Conservation (phyloP, 192 early-diverging fungal species). For the Rhizoclosmatium sp. region DNA sequence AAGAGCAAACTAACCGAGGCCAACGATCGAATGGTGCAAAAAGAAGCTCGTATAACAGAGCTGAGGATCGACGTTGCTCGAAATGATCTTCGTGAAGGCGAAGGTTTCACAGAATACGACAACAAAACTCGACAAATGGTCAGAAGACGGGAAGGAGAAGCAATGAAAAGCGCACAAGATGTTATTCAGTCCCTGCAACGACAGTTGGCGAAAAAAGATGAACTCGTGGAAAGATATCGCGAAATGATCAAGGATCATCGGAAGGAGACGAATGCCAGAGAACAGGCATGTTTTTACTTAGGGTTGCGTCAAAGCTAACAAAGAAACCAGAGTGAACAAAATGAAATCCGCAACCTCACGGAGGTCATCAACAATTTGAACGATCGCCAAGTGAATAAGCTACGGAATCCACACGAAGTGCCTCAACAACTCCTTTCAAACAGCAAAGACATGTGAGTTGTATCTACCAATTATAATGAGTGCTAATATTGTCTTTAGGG, state of each 20-base stretch:
- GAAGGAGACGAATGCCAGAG: conserved; percentile 40
- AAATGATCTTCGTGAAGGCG: conserved; percentile 26
- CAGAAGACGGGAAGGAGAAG: conserved; percentile 42
- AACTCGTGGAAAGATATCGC: conserved; percentile 53
- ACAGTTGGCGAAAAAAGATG: conserved; percentile 53
- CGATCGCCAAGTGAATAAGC: conserved; percentile 38
- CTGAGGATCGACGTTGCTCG: conserved; percentile 30
- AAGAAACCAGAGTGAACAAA: conserved; percentile 25
- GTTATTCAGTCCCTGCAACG: conserved; percentile 52
- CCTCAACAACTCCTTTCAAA: conserved; percentile 10
- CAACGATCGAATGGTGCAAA: conserved; percentile 23
- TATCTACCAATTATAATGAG: too few relatives aligned
- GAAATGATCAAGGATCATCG: conserved; percentile 49
- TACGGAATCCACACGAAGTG: conserved; percentile 35
- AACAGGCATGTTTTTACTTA: conserved; percentile 21
- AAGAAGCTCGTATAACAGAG: conserved; percentile 39
- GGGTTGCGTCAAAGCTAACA: too few relatives aligned
- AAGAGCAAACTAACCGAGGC: conserved; percentile 28
- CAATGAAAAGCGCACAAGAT: conserved; percentile 50
- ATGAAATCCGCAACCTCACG: conserved; percentile 14
- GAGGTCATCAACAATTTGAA: conserved; percentile 40
- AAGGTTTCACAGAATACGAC: conserved; percentile 16
- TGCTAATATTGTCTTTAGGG: background rate
- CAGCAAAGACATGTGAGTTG: conserved; percentile 20
- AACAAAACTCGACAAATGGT: background rate